Base-by-base conservation (phyloP, 1,284 basidiomycete species). In the Pseudozyma pruni region DNA sequence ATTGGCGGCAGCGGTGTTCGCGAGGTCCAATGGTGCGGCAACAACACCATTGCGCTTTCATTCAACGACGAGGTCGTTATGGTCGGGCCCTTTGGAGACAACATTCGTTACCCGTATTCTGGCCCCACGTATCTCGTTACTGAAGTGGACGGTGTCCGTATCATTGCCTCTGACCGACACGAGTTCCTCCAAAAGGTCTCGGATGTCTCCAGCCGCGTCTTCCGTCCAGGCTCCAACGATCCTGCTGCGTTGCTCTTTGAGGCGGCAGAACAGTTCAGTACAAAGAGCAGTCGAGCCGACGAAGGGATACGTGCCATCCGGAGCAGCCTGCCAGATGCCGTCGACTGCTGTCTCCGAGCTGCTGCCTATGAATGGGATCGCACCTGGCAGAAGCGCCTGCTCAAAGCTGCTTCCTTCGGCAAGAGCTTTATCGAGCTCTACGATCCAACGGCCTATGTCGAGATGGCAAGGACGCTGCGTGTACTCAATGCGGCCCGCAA, bases 401-500 rank as follows among this genome's bases (percentile, higher is more conserved):
- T 98, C 17, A 92, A 39, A 55, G 93, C 94, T 13, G 95, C 95
- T 0, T 92, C 93, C 77, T 97, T 96, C 75, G 96, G 96, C 1
- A 89, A 94, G 61, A 90, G 91, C 1, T 99, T 94, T 81, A 84
- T 98, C 64, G 95, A 98, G 81, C 86, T 93, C 27, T 91, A 94
- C 83, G 92, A 98, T 81, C 90, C 94, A 0, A 90, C 89, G 1
- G 90, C 93, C 78, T 94, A 96, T 76, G 88, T 98, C 34, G 86
- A 88, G 35, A 94, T 95, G 90, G 92, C 93, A 0, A 90, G 94
- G 80, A 90, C 89, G 0, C 86, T 98, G 37, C 93, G 95, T 78
- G 94, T 98, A n/a, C 85, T 98, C 40, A 98, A 98, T 79, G 92
- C 93, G 6, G 90, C 95, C 23, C 88, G 94, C 38, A 90, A 88